These are phyloP conservation scores for Gomphus sp. DNA, from an alignment of 1,284 basidiomycete species.

Conservation along the genomic window DNA sequence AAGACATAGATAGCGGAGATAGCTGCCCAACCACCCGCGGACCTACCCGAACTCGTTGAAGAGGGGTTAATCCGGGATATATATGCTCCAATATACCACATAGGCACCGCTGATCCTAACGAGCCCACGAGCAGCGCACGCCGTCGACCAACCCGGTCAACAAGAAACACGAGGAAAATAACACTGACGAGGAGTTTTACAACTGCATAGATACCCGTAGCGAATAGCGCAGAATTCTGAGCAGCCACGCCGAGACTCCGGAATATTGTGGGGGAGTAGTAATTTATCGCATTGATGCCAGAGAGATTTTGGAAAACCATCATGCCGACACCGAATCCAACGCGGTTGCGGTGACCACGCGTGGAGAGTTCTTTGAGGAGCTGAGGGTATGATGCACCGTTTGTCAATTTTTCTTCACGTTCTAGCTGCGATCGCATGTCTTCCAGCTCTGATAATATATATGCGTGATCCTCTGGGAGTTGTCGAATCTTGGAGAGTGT, in stretches of 20 bases:
- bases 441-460: too few species aligned
- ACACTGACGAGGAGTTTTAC: too few species aligned
- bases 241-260: slow-evolving; percentile 33
- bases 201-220: slow-evolving; percentile 34
- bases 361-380: slow-evolving; percentile 12
- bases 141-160: too few species aligned
- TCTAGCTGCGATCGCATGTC: too few species aligned
- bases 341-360: neutral
- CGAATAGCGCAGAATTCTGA: slow-evolving; percentile 28
- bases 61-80: neutral
- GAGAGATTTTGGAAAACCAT: slow-evolving; percentile 10
- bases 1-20: neutral
- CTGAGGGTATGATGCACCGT: neutral
- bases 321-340: neutral
- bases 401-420: too few species aligned
- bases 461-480: slow-evolving; percentile 26
- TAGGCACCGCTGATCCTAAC: slow-evolving; percentile 29
- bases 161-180: too few species aligned
- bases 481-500: slow-evolving; percentile 32
- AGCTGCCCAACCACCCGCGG: too few species aligned
- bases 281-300: slow-evolving; percentile 34
- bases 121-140: slow-evolving; percentile 20
- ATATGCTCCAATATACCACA: slow-evolving; percentile 24
- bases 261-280: slow-evolving; percentile 33
- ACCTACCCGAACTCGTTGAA: too few species aligned